These are phyloP conservation scores for Macrolepiota albuminosa DNA, from an alignment of 768 basidiomycete genomes.

Conservation along the genomic window DNA sequence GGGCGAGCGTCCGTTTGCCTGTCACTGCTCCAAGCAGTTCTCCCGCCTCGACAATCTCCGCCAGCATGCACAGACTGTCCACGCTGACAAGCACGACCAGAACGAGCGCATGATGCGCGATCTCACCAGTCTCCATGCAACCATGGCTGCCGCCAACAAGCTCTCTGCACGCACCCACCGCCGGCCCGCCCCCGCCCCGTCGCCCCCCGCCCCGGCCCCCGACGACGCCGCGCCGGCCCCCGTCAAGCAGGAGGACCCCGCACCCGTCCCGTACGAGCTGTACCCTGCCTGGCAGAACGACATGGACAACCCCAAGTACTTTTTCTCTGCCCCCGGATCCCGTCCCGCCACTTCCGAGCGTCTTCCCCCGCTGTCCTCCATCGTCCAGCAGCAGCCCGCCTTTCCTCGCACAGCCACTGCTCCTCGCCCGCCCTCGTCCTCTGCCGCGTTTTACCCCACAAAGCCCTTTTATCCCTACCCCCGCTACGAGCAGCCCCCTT, in stretches of 20 bases:
- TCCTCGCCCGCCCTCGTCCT: constrained; percentile 5
- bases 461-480: constrained; percentile 10
- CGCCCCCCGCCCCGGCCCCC: background rate
- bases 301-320: constrained; percentile 9
- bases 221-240: constrained; percentile 12
- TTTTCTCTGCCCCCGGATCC: constrained; percentile 27
- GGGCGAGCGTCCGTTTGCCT: constrained; percentile 93
- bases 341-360: constrained; percentile 50
- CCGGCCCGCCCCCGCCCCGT: constrained; percentile 3
- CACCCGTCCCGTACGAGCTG: constrained; percentile 13
- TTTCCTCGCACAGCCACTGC: constrained; percentile 4
- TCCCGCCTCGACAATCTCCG: constrained; percentile 95
- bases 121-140: constrained; percentile 76
- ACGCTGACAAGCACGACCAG: constrained; percentile 87
- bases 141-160: constrained; percentile 63
- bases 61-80: constrained; percentile 96
- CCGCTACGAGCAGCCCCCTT: constrained; percentile 12
- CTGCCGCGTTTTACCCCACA: background rate
- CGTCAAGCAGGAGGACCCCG: constrained; percentile 38
- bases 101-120: constrained; percentile 93
- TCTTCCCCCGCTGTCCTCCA: constrained; percentile 58
- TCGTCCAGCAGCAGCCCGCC: constrained; percentile 31
- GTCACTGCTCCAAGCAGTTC: constrained; percentile 94
- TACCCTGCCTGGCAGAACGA: background rate
- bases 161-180: constrained; percentile 17